Conservation (phyloP, 2,329 filamentous ascomycete species). For the Cladosporium sp. region DNA sequence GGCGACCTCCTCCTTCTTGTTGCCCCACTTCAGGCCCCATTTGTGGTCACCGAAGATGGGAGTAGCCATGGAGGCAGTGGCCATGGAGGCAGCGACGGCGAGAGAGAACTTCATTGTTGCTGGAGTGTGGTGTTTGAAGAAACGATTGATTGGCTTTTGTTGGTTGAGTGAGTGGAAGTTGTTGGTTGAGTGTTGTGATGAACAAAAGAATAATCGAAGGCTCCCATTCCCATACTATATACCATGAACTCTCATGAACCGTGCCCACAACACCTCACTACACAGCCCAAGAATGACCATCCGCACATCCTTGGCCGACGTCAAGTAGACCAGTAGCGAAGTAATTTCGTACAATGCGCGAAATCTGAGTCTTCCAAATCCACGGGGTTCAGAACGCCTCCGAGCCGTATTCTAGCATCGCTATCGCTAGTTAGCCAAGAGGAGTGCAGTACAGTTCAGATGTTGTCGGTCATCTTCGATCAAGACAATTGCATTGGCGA, state of each 20-base stretch:
- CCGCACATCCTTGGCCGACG: conserved; percentile 3
- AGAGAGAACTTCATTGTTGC: conserved; percentile 9
- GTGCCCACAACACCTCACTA: too few species aligned
- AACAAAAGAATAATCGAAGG: too few species aligned
- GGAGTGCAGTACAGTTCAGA: too few species aligned
- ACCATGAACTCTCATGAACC: too few species aligned
- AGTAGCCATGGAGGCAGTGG: conserved; percentile 8
- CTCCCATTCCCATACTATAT: conserved; percentile 1
- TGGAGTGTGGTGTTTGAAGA: neutral
- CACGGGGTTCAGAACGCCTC: too few species aligned
- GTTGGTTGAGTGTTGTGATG: neutral
- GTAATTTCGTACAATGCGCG: too few species aligned
- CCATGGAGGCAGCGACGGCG: conserved; percentile 9
- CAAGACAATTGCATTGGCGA: too few species aligned
- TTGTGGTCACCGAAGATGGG: conserved; percentile 2
- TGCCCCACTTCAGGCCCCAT: conserved; percentile 5
- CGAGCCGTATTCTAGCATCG: too few species aligned
- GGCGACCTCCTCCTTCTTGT: conserved; percentile 3
- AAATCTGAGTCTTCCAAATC: too few species aligned
- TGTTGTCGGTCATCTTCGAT: too few species aligned
- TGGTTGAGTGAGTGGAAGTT: neutral
- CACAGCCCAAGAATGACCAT: neutral
- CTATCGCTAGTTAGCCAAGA: too few species aligned
- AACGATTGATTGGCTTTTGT: neutral
- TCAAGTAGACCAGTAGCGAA: too few species aligned